Evolutionary conservation across 306 rosid species (phyloP).

Genomic region (Cercis canadensis): DNA sequence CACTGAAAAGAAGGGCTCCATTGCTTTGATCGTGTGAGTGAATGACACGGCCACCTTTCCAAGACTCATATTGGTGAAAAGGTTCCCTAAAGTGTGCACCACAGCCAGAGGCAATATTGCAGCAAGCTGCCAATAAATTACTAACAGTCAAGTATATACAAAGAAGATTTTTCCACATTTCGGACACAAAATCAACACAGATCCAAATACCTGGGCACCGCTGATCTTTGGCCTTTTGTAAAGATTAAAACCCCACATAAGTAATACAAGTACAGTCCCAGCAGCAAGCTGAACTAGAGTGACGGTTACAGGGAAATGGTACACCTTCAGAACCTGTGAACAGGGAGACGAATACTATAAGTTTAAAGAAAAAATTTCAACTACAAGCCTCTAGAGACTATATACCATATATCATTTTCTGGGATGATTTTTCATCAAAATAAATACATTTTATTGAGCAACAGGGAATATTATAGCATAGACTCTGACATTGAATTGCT

Average conservation of each 20-base stretch:
- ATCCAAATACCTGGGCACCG: slow-evolving; percentile 66
- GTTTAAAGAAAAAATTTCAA: too few species aligned
- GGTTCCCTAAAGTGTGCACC: slow-evolving; percentile 86
- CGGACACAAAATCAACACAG: background rate
- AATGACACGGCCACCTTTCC: slow-evolving; percentile 96
- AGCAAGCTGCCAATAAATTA: slow-evolving; percentile 63
- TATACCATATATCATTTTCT: background rate
- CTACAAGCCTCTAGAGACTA: background rate
- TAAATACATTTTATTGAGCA: background rate
- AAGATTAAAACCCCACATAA: slow-evolving; percentile 86
- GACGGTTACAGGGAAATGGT: slow-evolving; percentile 72
- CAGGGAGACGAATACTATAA: slow-evolving; percentile 9
- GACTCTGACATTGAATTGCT: background rate
- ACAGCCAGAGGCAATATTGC: slow-evolving; percentile 82
- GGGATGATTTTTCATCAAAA: background rate
- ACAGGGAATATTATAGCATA: background rate
- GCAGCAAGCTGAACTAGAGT: slow-evolving; percentile 71
- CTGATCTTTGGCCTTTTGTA: slow-evolving; percentile 76
- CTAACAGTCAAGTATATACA: slow-evolving; percentile 3
- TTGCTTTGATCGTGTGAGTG: slow-evolving; percentile 94
- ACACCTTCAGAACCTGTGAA: slow-evolving; percentile 84
- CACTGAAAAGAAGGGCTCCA: slow-evolving; percentile 94
- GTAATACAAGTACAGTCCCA: slow-evolving; percentile 67
- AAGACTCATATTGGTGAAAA: slow-evolving; percentile 96
- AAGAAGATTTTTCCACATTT: background rate